Evolutionary conservation across 768 basidiomycete species (phyloP).

Genomic region (Saitozyma sp.): DNA sequence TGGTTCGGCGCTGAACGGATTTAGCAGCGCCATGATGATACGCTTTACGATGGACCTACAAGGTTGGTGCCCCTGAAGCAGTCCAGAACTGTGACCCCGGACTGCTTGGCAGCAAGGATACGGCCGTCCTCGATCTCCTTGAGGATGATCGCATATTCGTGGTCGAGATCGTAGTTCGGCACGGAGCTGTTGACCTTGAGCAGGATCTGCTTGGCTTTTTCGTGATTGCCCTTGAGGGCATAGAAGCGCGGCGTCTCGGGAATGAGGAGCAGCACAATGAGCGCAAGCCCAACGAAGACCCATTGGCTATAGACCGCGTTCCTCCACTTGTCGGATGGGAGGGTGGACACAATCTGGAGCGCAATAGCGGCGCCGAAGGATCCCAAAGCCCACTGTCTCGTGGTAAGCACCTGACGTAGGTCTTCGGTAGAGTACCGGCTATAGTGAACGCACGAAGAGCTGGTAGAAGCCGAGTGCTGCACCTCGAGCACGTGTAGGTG

Average conservation of each 20-base stretch:
- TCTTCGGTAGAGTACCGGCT: no score
- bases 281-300: conserved; percentile 28
- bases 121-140: conserved; percentile 12
- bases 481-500: conserved; percentile 8
- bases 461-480: conserved; percentile 8
- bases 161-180: conserved; percentile 16
- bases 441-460: not conserved
- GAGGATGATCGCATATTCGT: conserved; percentile 18
- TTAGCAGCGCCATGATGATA: not conserved
- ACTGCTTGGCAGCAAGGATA: not conserved
- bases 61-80: conserved; percentile 20
- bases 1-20: not conserved
- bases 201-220: conserved; percentile 5
- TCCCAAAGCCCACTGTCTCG: conserved; percentile 7
- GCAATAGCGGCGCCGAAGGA: conserved; percentile 12
- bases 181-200: conserved; percentile 11
- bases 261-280: conserved; percentile 23
- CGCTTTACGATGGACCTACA: not conserved
- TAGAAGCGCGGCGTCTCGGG: conserved; percentile 25
- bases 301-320: conserved; percentile 11
- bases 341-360: not conserved
- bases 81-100: conserved; percentile 7
- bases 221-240: conserved; percentile 6
- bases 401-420: no score
- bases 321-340: not conserved